These are phyloP conservation scores for Clonostachys sp. DNA, from an alignment of 2,329 filamentous ascomycete genomes.

Conservation along the genomic window DNA sequence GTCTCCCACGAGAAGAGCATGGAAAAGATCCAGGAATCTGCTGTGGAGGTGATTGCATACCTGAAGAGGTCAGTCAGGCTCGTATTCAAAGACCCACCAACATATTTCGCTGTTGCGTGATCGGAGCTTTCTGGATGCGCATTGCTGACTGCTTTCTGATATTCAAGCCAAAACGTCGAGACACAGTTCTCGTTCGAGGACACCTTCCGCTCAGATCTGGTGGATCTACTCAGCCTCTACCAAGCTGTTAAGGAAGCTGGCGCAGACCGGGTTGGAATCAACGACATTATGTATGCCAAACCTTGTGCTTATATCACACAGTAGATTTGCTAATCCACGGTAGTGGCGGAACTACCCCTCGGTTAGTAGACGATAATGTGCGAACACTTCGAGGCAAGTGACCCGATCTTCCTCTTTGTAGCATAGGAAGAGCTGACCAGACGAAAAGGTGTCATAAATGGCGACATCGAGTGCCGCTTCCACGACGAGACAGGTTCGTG, in stretches of 20 bases:
- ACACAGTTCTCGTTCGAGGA: constrained; percentile 64
- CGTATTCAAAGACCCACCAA: no score
- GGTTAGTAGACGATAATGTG: constrained; percentile 87
- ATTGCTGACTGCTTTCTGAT: no score
- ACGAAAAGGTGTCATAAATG: constrained; percentile 23
- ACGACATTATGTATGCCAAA: neutral
- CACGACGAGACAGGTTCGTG: constrained; percentile 70
- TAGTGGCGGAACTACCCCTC: constrained; percentile 54
- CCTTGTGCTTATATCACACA: no score
- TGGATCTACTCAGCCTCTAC: constrained; percentile 79
- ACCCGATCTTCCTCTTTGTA: no score
- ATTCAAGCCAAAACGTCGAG: constrained; percentile 12
- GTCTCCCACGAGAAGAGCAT: constrained; percentile 86
- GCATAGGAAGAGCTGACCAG: no score
- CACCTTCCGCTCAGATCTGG: constrained; percentile 79
- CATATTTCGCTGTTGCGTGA: no score
- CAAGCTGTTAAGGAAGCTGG: constrained; percentile 31
- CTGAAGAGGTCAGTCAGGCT: constrained; percentile 55
- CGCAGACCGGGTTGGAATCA: constrained; percentile 2
- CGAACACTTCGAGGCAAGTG: constrained; percentile 52
- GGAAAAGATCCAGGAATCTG: constrained; percentile 67
- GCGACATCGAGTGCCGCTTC: constrained; percentile 53
- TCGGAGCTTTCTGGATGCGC: no score
- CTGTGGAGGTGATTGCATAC: constrained; percentile 79
- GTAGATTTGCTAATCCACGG: no score